These are phyloP conservation scores for Litsea cubeba DNA, from an alignment of 164 flowering plant genomes.

Conservation along the genomic window DNA sequence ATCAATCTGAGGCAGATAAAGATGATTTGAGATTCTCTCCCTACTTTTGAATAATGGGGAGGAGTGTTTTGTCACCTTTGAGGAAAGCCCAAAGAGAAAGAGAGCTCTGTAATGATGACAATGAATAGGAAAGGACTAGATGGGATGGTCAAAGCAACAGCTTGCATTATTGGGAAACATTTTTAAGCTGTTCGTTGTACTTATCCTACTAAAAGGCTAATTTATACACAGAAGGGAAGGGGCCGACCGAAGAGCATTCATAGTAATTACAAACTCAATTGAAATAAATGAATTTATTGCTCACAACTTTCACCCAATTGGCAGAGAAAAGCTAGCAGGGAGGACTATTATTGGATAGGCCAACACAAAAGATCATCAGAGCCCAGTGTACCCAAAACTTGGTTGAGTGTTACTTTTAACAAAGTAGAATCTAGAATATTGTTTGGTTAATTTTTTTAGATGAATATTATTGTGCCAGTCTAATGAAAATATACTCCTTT, in stretches of 20 bases:
- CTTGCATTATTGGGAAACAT: conserved; percentile 48
- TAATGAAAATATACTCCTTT: no score
- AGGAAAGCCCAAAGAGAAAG: conserved; percentile 27
- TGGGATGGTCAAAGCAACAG: conserved; percentile 38
- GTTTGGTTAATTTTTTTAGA: no score
- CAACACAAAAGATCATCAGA: no score
- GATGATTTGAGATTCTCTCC: conserved; percentile 25
- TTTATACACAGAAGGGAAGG: conserved; percentile 6
- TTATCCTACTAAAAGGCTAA: conserved; percentile 15
- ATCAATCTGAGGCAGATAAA: conserved; percentile 4
- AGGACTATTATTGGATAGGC: no score
- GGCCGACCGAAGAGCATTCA: background rate
- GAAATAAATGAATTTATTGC: background rate
- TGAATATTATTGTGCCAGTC: no score
- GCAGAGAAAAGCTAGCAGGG: background rate
- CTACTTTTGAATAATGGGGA: conserved; percentile 31
- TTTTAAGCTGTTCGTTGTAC: conserved; percentile 33
- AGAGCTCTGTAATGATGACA: conserved; percentile 36
- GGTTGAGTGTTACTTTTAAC: no score
- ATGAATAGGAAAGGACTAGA: conserved; percentile 15
- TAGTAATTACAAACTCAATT: background rate
- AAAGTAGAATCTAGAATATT: no score
- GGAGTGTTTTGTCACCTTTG: conserved; percentile 39
- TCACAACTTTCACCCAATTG: conserved; percentile 10
- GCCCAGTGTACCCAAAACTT: no score